Percentiles rank a stretch among this genome's conserved stretches.
Conservation (phyloP, 768 basidiomycete species). For the Russula emetica region DNA sequence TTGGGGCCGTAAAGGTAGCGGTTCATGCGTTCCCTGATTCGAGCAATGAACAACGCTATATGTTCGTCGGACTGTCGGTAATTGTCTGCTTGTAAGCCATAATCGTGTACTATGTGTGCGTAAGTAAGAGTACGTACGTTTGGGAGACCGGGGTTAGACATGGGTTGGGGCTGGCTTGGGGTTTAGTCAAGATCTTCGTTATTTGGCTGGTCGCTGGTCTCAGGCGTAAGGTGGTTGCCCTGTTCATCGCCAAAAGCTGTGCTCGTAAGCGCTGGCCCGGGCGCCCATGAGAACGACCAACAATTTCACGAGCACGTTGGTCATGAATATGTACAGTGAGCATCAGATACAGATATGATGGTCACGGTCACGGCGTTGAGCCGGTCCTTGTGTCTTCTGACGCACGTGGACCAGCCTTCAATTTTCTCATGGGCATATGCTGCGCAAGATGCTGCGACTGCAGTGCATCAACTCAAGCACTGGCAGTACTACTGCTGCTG, state of each 20-base stretch:
- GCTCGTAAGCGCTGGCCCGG: neutral
- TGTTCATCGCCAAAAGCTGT: neutral
- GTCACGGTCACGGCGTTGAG: too few relatives aligned
- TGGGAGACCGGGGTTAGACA: neutral
- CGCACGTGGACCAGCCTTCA: neutral
- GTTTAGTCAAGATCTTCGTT: neutral
- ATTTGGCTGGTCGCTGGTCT: neutral
- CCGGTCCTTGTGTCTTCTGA: neutral
- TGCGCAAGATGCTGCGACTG: too few relatives aligned
- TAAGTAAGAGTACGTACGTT: slow-evolving; percentile 1
- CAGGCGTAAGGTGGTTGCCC: neutral
- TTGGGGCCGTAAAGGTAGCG: neutral
- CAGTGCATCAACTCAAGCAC: too few relatives aligned
- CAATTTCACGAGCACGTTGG: too few relatives aligned
- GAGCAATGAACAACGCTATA: neutral
- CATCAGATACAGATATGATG: too few relatives aligned
- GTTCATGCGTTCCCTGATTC: neutral
- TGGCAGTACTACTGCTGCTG: too few relatives aligned
- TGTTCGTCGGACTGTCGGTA: neutral
- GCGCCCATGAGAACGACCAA: neutral
- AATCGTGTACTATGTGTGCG: too few relatives aligned
- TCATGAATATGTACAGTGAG: too few relatives aligned
- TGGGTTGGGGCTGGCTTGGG: neutral
- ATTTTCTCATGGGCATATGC: too few relatives aligned
- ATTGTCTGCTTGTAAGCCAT: neutral